phyloP scores from a whole-genome alignment of 1,139 yeast species.

The Suhomyces maxii region DNA sequence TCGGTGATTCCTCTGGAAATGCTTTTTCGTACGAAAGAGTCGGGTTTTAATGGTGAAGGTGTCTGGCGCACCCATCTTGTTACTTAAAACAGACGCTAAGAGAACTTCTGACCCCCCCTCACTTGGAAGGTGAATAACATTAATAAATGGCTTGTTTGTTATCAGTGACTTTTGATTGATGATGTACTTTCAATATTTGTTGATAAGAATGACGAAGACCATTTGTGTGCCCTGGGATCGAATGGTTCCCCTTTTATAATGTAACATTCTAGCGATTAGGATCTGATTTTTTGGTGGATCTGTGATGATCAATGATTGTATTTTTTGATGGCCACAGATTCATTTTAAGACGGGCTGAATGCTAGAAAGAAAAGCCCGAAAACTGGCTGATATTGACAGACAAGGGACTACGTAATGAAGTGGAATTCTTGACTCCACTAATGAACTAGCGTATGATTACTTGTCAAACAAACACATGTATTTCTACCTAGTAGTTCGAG shows the following conservation, averaged over 20 bases:
- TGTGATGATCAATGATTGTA: no score
- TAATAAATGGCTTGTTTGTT: no score
- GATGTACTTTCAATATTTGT: no score
- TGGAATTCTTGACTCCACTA: not conserved
- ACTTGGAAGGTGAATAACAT: conserved; percentile 1
- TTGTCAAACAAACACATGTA: conserved; percentile 1
- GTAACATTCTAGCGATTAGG: no score
- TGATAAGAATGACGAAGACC: no score
- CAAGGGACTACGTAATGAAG: not conserved
- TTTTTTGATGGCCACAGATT: no score
- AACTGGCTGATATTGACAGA: not conserved
- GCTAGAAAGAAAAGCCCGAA: not conserved
- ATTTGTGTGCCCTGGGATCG: no score
- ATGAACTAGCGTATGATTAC: conserved; percentile 14
- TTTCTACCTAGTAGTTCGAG: no score
- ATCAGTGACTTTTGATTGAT: no score
- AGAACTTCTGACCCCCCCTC: conserved; percentile 49
- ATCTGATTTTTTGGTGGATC: no score
- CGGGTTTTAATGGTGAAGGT: conserved; percentile 58
- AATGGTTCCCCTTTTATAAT: no score
- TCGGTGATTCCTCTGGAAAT: conserved; percentile 39
- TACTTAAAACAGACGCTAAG: conserved; percentile 49
- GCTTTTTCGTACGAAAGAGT: conserved; percentile 36
- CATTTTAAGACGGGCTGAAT: no score
- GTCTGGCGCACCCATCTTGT: conserved; percentile 67